Conservation (phyloP, 768 basidiomycete species). For the Collybia mongolica region DNA sequence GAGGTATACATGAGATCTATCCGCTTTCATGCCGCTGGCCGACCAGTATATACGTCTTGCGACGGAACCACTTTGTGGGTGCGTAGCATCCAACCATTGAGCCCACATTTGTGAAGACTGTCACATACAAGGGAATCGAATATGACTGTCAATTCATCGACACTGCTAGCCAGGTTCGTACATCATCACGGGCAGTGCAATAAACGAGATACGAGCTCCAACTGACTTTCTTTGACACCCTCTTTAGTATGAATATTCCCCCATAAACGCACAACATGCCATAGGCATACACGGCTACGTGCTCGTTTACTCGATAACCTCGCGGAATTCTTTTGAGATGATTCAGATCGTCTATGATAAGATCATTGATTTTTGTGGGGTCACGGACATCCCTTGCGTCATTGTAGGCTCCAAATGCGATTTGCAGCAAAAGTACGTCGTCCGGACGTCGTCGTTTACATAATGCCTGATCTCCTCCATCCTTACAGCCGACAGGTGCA, state of each 20-base stretch:
- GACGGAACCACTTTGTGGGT: constrained; percentile 80
- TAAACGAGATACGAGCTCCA: background rate
- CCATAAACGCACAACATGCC: constrained; percentile 90
- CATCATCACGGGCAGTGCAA: too few relatives aligned
- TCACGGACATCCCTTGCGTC: constrained; percentile 86
- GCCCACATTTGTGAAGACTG: constrained; percentile 79
- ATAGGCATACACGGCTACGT: constrained; percentile 98
- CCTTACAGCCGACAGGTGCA: constrained; percentile 70
- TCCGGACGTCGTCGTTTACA: constrained; percentile 10
- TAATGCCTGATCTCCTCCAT: constrained; percentile 11
- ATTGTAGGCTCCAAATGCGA: constrained; percentile 94
- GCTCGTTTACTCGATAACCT: constrained; percentile 93
- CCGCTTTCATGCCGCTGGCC: too few relatives aligned
- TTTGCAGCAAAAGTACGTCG: constrained; percentile 66
- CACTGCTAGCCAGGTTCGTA: constrained; percentile 89
- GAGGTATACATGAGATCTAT: constrained; percentile 38
- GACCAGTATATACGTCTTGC: background rate
- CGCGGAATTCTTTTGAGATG: constrained; percentile 91
- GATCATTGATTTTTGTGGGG: constrained; percentile 89
- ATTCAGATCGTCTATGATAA: constrained; percentile 94
- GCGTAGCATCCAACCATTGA: constrained; percentile 97
- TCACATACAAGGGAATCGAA: constrained; percentile 85
- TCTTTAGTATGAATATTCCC: constrained; percentile 88
- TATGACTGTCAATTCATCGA: constrained; percentile 98
- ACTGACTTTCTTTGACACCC: background rate